Conservation (phyloP, 805 yeast species). For the Wickerhamiella qilinensis region DNA sequence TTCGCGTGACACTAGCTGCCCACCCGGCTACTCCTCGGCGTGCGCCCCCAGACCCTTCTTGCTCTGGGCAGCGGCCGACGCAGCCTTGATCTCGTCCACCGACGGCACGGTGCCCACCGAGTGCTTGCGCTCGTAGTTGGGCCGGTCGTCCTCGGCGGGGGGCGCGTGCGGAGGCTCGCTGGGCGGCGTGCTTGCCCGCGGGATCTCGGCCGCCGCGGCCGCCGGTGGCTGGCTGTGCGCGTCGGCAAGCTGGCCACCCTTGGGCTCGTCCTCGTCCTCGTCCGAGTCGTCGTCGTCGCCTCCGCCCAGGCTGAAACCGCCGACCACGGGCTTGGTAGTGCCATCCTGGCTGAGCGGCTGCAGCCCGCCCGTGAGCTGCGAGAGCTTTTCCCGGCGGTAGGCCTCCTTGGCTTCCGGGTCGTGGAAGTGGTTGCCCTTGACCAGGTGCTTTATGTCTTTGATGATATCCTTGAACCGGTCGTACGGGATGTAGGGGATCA, state of each 20-base stretch:
- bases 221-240: conserved; percentile 3
- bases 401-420: conserved; percentile 14
- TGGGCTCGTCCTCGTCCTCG: conserved; percentile 8
- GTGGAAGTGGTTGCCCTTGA: conserved; percentile 17
- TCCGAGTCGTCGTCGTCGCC: conserved; percentile 7
- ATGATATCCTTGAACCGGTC: conserved; percentile 27
- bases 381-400: conserved; percentile 9
- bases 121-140: conserved; percentile 9
- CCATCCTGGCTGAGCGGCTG: conserved; percentile 11
- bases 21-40: too few relatives aligned
- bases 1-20: too few relatives aligned
- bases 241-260: too few relatives aligned
- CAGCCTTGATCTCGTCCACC: too few relatives aligned
- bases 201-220: neutral
- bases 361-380: conserved; percentile 15
- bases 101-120: conserved; percentile 9
- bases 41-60: too few relatives aligned
- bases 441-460: conserved; percentile 20
- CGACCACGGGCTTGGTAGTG: conserved; percentile 2
- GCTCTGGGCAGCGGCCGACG: too few relatives aligned
- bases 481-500: conserved; percentile 27
- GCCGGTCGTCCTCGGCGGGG: conserved; percentile 6
- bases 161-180: conserved; percentile 6
- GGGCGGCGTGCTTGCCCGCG: conserved; percentile 11
- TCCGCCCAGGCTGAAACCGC: conserved; percentile 8